Base-by-base conservation (phyloP, 148 eudicot genomes). In the Heliamphora exappendiculata region DNA sequence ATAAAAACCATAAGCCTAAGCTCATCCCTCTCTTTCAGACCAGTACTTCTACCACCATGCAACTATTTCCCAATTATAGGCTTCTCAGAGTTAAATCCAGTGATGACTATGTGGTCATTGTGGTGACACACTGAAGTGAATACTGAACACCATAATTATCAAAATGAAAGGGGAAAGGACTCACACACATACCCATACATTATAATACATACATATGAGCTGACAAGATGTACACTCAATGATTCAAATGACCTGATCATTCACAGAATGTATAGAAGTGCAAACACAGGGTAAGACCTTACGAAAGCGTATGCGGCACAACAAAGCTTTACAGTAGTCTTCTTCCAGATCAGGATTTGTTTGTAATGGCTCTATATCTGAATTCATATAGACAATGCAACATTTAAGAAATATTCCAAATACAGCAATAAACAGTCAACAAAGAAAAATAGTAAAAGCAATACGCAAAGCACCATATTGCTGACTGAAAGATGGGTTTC, bases 281-380 rank as follows among this genome's bases (percentile, higher is more conserved):
- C 34, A 60, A 82, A 78, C 87, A 83, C 66, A 85, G 85, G 84
- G 82, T 85, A 89, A 91, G 94, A 95, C 98, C 98, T 95, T 95
- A 95, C 98, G 97, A 88, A 95, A 95, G 84, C 97, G 98, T 82
- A 92, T 84, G 72, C 98, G 97, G 84, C 94, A 95, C 83, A 95
- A 81, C 74, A 95, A 65, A 79, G 97, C 92, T 84, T 80, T 87
- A 87, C 97, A 95, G 53, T 87, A 87, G 69, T 93, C 98, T 86
- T 95, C 98, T 86, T 95, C 98, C 70, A 92, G 81, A 69, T 91
- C 87, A 54, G 85, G 86, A 82, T 91, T 88, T 70, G 80, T 85
- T 82, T 95, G 98, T 58, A 95, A 81, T 28, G 97, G 90, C 73
- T 92, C 96, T 72, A 86, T 83, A 85, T 92, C 98, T 95, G 94